A percentile compares a stretch with the other conserved stretches of the same genome.
Conservation (phyloP, 1,139 yeast species). For the Suhomyces kunorum region DNA sequence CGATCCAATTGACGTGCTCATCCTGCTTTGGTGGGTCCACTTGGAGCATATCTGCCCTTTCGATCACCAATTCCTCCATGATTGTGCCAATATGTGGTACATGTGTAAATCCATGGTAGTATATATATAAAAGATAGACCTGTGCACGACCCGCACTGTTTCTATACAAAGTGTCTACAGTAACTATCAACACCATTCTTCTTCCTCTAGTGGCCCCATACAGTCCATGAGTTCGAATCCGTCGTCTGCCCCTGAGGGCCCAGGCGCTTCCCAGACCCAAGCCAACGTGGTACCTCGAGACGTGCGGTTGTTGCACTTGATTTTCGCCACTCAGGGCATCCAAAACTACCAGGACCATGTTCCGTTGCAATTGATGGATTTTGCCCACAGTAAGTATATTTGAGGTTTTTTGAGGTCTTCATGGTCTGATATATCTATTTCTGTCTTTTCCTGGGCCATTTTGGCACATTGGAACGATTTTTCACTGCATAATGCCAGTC, state of each 20-base stretch:
- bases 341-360: conserved; percentile 93
- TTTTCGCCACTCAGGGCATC: conserved; percentile 91
- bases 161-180: no score
- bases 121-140: not conserved
- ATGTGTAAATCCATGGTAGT: not conserved
- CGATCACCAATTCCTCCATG: conserved; percentile 7
- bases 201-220: not conserved
- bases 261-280: conserved; percentile 13
- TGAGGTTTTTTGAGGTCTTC: no score
- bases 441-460: not conserved
- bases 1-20: conserved; percentile 12
- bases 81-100: not conserved
- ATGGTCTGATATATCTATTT: no score
- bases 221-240: conserved; percentile 12
- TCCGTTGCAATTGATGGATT: conserved; percentile 92
- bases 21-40: conserved; percentile 29
- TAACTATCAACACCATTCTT: no score
- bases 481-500: not conserved
- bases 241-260: conserved; percentile 6
- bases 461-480: not conserved
- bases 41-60: conserved; percentile 16
- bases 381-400: conserved; percentile 63
- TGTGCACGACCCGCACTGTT: conserved; percentile 8
- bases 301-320: conserved; percentile 83
- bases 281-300: conserved; percentile 69